Conservation (phyloP, 1,139 yeast species). For the Blastobotrys petasosporus region DNA sequence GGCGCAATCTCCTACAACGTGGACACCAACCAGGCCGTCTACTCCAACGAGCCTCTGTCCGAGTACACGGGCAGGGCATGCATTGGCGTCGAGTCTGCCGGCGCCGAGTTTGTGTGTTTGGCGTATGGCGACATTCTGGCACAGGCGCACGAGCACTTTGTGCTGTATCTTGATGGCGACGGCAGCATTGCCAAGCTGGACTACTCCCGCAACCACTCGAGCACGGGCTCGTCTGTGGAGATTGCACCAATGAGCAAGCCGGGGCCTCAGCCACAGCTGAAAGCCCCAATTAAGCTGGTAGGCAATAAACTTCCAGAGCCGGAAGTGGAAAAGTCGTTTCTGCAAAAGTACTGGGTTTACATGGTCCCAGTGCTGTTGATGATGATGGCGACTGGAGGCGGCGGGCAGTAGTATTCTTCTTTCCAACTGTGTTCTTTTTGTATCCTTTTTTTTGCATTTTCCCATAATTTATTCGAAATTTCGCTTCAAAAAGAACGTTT, state of each 20-base stretch:
- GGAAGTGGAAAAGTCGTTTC: conserved; percentile 29
- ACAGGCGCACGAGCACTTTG: conserved; percentile 13
- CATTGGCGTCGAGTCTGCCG: conserved; percentile 20
- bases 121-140: conserved; percentile 14
- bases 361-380: conserved; percentile 31
- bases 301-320: conserved; percentile 26
- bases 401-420: conserved; percentile 2
- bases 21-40: background rate
- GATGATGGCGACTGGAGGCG: conserved; percentile 27
- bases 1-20: conserved; percentile 12
- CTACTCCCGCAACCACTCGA: conserved; percentile 8
- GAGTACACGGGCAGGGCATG: conserved; percentile 19
- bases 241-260: conserved; percentile 3
- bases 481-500: background rate
- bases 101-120: conserved; percentile 22
- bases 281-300: conserved; percentile 27
- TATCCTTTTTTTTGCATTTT: background rate
- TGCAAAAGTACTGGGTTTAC: conserved; percentile 38
- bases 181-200: conserved; percentile 15
- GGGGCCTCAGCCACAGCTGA: conserved; percentile 26
- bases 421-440: background rate
- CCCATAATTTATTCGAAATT: background rate
- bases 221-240: background rate
- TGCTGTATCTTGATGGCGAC: conserved; percentile 14
- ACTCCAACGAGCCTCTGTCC: conserved; percentile 1